These are phyloP conservation scores for Rutstroemia sp. DNA, from an alignment of 2,329 filamentous ascomycete genomes.

Conservation along the genomic window DNA sequence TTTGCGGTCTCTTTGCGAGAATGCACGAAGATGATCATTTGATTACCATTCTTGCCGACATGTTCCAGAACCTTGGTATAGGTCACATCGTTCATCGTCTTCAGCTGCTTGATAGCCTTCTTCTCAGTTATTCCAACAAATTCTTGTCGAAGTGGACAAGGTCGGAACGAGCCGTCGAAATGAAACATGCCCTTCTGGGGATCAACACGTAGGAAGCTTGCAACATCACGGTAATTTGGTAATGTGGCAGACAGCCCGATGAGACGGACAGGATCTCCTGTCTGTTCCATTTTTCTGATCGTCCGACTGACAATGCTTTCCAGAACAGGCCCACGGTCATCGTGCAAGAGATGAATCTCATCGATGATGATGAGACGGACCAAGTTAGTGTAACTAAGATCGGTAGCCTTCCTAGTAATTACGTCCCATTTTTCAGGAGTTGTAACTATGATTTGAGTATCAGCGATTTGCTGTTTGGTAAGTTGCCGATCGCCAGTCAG, in stretches of 20 bases:
- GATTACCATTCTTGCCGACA: constrained; percentile 84
- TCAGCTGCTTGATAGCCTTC: constrained; percentile 97
- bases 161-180: constrained; percentile 89
- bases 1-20: constrained; percentile 98
- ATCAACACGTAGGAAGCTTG: constrained; percentile 88
- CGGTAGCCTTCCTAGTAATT: constrained; percentile 94
- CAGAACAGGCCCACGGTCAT: constrained; percentile 91
- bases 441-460: constrained; percentile 96
- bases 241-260: constrained; percentile 91
- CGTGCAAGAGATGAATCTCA: constrained; percentile 94
- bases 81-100: constrained; percentile 98
- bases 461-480: constrained; percentile 96
- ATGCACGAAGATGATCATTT: constrained; percentile 99
- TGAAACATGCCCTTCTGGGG: constrained; percentile 82
- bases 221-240: constrained; percentile 94
- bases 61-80: constrained; percentile 97
- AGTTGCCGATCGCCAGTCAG: constrained; percentile 95
- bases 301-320: constrained; percentile 96
- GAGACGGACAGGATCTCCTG: constrained; percentile 84
- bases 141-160: constrained; percentile 91
- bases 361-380: constrained; percentile 95
- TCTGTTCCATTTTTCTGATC: constrained; percentile 88
- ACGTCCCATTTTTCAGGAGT: constrained; percentile 99
- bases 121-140: constrained; percentile 97
- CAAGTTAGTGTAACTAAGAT: constrained; percentile 94